These are phyloP conservation scores for Lichtheimia ornata DNA, from an alignment of 371 early-diverging fungal species.

Conservation along the genomic window DNA sequence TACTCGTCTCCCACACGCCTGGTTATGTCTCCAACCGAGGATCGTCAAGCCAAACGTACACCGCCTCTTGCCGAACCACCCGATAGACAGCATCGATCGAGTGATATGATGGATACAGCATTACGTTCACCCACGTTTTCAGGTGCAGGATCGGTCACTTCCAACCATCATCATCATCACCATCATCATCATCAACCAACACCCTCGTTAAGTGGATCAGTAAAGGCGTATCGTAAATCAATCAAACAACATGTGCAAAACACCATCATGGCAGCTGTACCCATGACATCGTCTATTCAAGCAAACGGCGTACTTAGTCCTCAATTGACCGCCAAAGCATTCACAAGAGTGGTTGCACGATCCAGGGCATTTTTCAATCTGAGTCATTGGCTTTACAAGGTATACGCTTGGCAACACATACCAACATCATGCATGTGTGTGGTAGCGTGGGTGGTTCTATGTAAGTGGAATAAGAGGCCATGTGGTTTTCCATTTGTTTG, in stretches of 20 bases:
- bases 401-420: constrained; percentile 35
- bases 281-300: not conserved
- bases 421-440: constrained; percentile 15
- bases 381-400: constrained; percentile 22
- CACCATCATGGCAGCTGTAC: constrained; percentile 17
- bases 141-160: constrained; percentile 8
- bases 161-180: constrained; percentile 3
- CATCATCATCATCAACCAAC: constrained; percentile 4
- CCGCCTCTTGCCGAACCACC: not conserved
- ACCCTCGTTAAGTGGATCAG: constrained; percentile 3
- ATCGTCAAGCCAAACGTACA: constrained; percentile 9
- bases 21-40: not conserved
- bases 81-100: not conserved
- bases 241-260: constrained; percentile 29
- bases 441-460: constrained; percentile 10
- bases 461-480: constrained; percentile 10
- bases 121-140: constrained; percentile 29
- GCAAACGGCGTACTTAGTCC: constrained; percentile 23
- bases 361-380: constrained; percentile 36
- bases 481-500: constrained; percentile 7
- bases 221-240: constrained; percentile 28
- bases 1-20: constrained; percentile 14
- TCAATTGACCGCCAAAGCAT: constrained; percentile 42
- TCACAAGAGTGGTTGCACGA: constrained; percentile 42
- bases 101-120: constrained; percentile 11